Conservation (phyloP, 2,329 filamentous ascomycete genomes). For the Blastomyces percursus region DNA sequence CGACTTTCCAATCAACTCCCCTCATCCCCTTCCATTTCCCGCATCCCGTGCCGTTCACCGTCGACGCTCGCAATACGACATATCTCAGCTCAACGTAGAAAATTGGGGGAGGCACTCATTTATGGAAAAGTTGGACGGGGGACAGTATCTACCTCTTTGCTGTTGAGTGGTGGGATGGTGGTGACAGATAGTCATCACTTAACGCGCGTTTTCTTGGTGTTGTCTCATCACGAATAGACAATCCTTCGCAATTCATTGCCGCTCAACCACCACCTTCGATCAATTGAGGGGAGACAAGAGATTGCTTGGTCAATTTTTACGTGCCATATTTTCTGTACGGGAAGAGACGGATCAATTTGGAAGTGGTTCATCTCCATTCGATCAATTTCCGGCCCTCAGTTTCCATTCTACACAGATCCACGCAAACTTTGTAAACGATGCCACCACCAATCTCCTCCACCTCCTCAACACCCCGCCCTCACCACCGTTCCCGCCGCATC, state of each 20-base stretch:
- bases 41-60: not conserved
- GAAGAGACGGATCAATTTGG: not conserved
- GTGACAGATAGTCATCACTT: not conserved
- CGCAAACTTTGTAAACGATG: slow-evolving; percentile 8
- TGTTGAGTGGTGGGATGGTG: not conserved
- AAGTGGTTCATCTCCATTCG: too few relatives aligned
- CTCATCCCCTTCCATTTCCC: not conserved
- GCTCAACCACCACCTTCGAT: not conserved
- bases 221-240: not conserved
- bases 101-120: not conserved
- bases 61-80: not conserved
- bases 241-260: too few relatives aligned
- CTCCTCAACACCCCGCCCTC: slow-evolving; percentile 9
- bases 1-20: not conserved
- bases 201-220: not conserved
- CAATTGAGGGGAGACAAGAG: not conserved
- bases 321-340: too few relatives aligned
- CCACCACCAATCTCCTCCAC: slow-evolving; percentile 22
- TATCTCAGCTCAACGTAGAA: not conserved
- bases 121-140: not conserved
- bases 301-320: not conserved
- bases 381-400: not conserved
- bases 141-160: not conserved
- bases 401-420: not conserved
- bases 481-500: slow-evolving; percentile 30